A percentile compares a stretch with the other conserved stretches of the same genome.
These are phyloP conservation scores for Thraustochytrium sp. DNA, from an alignment of 352 stramenopile species.

Conservation along the genomic window DNA sequence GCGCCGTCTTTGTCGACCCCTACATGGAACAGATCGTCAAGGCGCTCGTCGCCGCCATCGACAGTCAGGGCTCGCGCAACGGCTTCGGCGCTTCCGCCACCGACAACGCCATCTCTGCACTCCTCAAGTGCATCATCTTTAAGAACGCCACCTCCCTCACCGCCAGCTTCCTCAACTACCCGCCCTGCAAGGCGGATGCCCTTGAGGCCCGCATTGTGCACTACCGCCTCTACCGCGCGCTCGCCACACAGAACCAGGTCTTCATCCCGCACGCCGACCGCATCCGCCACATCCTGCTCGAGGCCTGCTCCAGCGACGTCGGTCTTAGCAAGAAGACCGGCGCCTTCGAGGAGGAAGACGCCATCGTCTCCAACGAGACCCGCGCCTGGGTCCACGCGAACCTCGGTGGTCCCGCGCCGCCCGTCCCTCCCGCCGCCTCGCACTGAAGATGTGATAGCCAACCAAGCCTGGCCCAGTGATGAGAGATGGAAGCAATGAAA, in stretches of 20 bases:
- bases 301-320: neutral
- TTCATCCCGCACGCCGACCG: constrained; percentile 19
- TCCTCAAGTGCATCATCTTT: constrained; percentile 41
- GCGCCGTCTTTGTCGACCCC: neutral
- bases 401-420: neutral
- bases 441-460: too few relatives aligned
- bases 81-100: constrained; percentile 12
- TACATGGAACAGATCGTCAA: constrained; percentile 25
- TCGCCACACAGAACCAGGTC: neutral
- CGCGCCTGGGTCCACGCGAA: constrained; percentile 21
- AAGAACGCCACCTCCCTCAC: neutral
- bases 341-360: neutral
- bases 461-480: too few relatives aligned
- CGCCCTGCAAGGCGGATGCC: constrained; percentile 11
- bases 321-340: neutral
- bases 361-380: constrained; percentile 25
- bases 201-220: constrained; percentile 36
- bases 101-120: constrained; percentile 39
- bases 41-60: constrained; percentile 11
- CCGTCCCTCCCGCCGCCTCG: neutral
- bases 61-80: neutral
- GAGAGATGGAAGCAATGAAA: too few relatives aligned
- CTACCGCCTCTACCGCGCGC: constrained; percentile 10
- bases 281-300: neutral
- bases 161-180: constrained; percentile 9